A percentile compares a stretch with the other conserved stretches of the same genome.
Conservation (phyloP, 139 green algal species). For the Auxenochlorella pyrenoidosa region DNA sequence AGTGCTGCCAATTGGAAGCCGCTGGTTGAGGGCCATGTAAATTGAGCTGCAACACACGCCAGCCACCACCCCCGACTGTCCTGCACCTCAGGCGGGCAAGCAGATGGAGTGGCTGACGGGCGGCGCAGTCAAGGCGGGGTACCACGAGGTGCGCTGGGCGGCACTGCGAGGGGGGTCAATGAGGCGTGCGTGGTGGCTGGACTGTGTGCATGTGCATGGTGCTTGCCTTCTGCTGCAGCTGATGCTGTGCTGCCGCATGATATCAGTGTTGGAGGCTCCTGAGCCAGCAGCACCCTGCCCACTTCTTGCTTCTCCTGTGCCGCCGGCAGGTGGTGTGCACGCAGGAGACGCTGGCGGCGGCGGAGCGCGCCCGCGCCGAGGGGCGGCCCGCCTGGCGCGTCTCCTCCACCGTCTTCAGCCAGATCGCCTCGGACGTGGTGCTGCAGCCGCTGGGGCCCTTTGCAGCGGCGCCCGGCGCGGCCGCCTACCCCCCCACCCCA, state of each 20-base stretch:
- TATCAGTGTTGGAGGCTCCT: too few relatives aligned
- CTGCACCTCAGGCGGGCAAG: constrained; percentile 78
- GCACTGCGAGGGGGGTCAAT: background rate
- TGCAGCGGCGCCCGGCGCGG: constrained; percentile 7
- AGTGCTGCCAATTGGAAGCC: constrained; percentile 59
- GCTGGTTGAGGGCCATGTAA: too few relatives aligned
- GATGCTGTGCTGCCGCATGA: background rate
- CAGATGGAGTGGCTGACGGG: constrained; percentile 94
- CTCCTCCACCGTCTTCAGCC: constrained; percentile 89
- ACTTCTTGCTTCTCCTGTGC: too few relatives aligned
- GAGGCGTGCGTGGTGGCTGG: background rate
- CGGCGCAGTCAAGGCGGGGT: constrained; percentile 80
- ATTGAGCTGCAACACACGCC: too few relatives aligned
- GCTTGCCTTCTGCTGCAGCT: background rate
- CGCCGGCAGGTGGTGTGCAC: constrained; percentile 81
- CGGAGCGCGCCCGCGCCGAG: constrained; percentile 53
- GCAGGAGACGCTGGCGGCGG: constrained; percentile 69
- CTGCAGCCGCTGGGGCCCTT: constrained; percentile 79
- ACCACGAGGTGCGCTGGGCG: constrained; percentile 85
- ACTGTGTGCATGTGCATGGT: background rate
- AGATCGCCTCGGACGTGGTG: constrained; percentile 73
- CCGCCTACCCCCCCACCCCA: constrained; percentile 63
- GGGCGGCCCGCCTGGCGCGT: constrained; percentile 86
- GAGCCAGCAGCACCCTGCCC: too few relatives aligned
- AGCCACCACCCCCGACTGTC: too few relatives aligned